Percentiles rank a stretch among this genome's conserved stretches.
These are phyloP conservation scores for Phytophthora brassicae DNA, from an alignment of 352 stramenopile genomes.

Conservation along the genomic window DNA sequence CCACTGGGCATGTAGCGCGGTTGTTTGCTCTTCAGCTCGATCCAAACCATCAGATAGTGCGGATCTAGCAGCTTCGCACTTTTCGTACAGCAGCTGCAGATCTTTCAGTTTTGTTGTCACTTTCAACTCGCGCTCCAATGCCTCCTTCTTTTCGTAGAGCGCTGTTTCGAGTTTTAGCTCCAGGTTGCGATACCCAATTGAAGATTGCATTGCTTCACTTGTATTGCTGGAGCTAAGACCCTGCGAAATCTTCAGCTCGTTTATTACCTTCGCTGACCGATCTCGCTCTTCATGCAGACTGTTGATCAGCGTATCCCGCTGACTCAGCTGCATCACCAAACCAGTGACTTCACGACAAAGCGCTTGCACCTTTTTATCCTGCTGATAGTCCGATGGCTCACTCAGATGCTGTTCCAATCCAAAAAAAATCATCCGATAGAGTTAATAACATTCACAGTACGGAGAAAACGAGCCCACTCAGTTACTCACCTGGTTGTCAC, in stretches of 20 bases:
- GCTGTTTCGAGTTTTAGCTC: slow-evolving; percentile 38
- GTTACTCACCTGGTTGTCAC: slow-evolving; percentile 40
- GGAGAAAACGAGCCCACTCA: not conserved
- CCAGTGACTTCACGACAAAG: slow-evolving; percentile 59
- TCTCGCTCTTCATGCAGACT: slow-evolving; percentile 57
- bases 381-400: slow-evolving; percentile 36
- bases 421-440: not conserved
- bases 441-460: slow-evolving; percentile 5
- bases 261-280: slow-evolving; percentile 40
- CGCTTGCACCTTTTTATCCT: slow-evolving; percentile 56
- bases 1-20: slow-evolving; percentile 57
- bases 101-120: slow-evolving; percentile 37
- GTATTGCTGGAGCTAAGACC: slow-evolving; percentile 25
- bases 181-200: slow-evolving; percentile 25
- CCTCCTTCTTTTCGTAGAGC: slow-evolving; percentile 33
- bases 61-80: slow-evolving; percentile 40
- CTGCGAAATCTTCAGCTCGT: slow-evolving; percentile 46
- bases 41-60: slow-evolving; percentile 49
- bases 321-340: slow-evolving; percentile 54
- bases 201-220: slow-evolving; percentile 30
- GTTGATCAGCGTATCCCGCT: slow-evolving; percentile 60
- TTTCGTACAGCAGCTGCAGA: slow-evolving; percentile 45
- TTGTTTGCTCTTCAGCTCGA: slow-evolving; percentile 55
- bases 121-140: slow-evolving; percentile 22
- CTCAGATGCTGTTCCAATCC: slow-evolving; percentile 24